Percentiles rank a stretch among this genome's conserved stretches.
Conservation (phyloP, 257 asterid species). For the Plantago elongata region DNA sequence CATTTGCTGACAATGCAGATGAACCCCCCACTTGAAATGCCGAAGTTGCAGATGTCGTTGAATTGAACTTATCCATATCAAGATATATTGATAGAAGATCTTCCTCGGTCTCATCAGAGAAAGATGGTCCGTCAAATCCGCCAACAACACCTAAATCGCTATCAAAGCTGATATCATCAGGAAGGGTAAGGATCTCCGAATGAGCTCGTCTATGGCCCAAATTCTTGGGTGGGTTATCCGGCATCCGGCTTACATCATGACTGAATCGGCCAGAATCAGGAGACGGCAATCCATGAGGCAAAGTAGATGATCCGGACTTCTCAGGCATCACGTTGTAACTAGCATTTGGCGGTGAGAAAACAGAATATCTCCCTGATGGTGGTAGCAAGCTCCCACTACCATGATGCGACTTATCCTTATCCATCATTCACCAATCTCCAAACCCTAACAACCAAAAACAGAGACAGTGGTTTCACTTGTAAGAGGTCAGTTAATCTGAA, state of each 20-base stretch:
- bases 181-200: slow-evolving; percentile 90
- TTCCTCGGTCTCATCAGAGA: slow-evolving; percentile 82
- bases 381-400: slow-evolving; percentile 53
- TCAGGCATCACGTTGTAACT: slow-evolving; percentile 43
- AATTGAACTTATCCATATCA: slow-evolving; percentile 84
- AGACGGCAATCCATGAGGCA: slow-evolving; percentile 41
- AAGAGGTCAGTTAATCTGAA: background rate
- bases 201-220: slow-evolving; percentile 89
- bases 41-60: slow-evolving; percentile 58
- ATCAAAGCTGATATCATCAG: slow-evolving; percentile 91
- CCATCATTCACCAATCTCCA: slow-evolving; percentile 43
- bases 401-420: slow-evolving; percentile 62
- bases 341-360: slow-evolving; percentile 52
- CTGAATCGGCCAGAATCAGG: slow-evolving; percentile 56
- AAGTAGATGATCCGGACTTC: slow-evolving; percentile 41
- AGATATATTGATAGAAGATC: slow-evolving; percentile 73
- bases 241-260: slow-evolving; percentile 84
- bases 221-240: slow-evolving; percentile 80
- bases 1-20: slow-evolving; percentile 42
- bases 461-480: slow-evolving; percentile 6
- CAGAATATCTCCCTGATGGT: slow-evolving; percentile 69
- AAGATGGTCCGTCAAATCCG: slow-evolving; percentile 82
- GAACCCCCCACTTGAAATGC: slow-evolving; percentile 63
- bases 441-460: slow-evolving; percentile 11
- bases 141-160: slow-evolving; percentile 93